Evolutionary conservation across 352 stramenopile genomes (phyloP), one percentile per base, ranked within the genome.

Genomic region (Phytophthora pini): DNA sequence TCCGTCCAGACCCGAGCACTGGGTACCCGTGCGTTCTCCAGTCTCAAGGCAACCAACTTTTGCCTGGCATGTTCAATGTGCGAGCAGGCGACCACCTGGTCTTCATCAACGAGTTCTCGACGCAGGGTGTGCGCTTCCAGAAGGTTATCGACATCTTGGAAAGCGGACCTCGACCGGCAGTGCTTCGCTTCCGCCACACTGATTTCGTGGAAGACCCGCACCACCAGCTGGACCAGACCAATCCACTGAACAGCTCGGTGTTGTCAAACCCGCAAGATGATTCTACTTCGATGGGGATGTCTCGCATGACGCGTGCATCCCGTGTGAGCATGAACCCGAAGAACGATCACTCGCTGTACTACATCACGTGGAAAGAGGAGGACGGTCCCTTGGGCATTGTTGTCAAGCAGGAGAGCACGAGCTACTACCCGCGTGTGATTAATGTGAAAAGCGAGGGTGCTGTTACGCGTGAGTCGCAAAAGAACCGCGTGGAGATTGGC

Each of bases 281-380:
- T 61, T 79, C 82, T 49, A 60, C 77, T 32, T 84, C 84, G 50
- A 72, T 90, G 68, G 77, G 79, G 4, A 83, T 84, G 69, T 90
- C 80, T 39, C 88, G 82, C 39, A 68, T 89, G 59, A 79, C 85
- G 55, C 81, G 81, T 4, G 80, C 84, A 51, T 91, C 80, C 22
- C 88, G 82, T 50, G 73, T 90, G 48, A 94, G 84, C 48, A 72
- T 93, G 60, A 93, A 94, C 61, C 86, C 86, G 3, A 93, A 92
- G 72, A 82, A 91, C 17, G 86, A 93, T 54, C 82, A 92, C 56
- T 92, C 84, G 46, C 64, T 93, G 43, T 96, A 96, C 71, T 93
- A 93, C 72, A 94, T 96, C 61, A 96, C 88, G 53, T 96, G 88
- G 88, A 93, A 93, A 70, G 86, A 94, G 48, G 84, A 94, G 38